A percentile compares a stretch with the other conserved stretches of the same genome.
phyloP scores from a whole-genome alignment of 2,329 filamentous ascomycete genomes.

The Apiospora hydei region DNA sequence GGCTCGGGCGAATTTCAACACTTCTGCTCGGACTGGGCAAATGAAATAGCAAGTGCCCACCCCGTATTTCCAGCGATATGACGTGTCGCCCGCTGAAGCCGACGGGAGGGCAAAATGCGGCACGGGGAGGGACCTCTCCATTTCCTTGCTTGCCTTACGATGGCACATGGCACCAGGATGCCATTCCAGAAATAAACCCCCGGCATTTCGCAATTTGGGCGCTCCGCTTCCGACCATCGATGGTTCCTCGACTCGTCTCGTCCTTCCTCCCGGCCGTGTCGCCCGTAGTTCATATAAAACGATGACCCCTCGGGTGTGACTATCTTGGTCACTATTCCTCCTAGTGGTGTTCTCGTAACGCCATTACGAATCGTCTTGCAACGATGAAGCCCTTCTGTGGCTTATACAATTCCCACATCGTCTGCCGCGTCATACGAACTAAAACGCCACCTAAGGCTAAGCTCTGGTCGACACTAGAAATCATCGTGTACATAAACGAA shows the following conservation, averaged over 20 bases:
- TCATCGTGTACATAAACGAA: neutral
- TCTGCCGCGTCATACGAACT: neutral
- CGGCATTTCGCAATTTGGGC: slow-evolving; percentile 8
- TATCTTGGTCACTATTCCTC: neutral
- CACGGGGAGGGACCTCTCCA: neutral
- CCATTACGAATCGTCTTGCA: neutral
- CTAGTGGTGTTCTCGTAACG: neutral
- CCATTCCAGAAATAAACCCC: neutral
- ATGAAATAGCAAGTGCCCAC: neutral
- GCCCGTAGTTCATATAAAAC: neutral
- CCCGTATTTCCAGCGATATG: slow-evolving; percentile 3
- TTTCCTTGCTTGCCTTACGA: too few relatives aligned
- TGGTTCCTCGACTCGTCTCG: neutral
- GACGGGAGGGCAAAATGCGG: slow-evolving; percentile 1
- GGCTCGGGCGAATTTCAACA: slow-evolving; percentile 1
- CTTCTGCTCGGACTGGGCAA: neutral
- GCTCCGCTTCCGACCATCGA: neutral
- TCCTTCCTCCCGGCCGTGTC: neutral
- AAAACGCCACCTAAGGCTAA: slow-evolving; percentile 1
- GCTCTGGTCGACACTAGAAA: slow-evolving; percentile 1
- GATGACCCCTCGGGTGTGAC: neutral
- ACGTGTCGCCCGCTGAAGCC: slow-evolving; percentile 10
- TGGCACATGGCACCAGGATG: neutral
- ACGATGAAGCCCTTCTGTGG: slow-evolving; percentile 1
- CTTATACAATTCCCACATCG: slow-evolving; percentile 12